A percentile compares a stretch with the other conserved stretches of the same genome.
phyloP scores from a whole-genome alignment of 352 stramenopile genomes.

The Globisporangium barbulae region DNA sequence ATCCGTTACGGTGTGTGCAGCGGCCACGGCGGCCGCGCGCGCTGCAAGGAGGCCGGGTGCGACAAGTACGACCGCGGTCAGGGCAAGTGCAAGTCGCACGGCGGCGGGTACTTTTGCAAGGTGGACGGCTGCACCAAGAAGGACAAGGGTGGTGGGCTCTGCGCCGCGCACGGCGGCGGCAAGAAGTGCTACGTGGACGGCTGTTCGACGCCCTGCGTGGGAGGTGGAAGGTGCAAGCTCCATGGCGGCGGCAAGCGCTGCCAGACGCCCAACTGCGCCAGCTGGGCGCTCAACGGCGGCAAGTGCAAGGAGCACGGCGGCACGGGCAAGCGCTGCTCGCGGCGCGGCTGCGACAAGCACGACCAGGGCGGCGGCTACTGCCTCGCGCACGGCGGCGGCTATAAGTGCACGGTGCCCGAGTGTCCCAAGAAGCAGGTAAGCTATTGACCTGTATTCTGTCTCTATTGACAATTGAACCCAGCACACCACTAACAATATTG shows the following conservation, averaged over 20 bases:
- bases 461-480: background rate
- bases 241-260: constrained; percentile 65
- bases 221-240: constrained; percentile 65
- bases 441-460: background rate
- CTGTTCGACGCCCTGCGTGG: constrained; percentile 65
- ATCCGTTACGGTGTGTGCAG: constrained; percentile 79
- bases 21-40: constrained; percentile 62
- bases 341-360: constrained; percentile 67
- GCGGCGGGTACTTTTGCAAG: constrained; percentile 82
- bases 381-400: constrained; percentile 68
- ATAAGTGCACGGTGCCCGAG: constrained; percentile 58
- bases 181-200: constrained; percentile 80
- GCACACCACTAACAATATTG: background rate
- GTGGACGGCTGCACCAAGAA: constrained; percentile 74
- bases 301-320: constrained; percentile 77
- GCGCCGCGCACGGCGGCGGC: constrained; percentile 70
- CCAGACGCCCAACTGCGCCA: constrained; percentile 39
- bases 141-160: constrained; percentile 79
- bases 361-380: constrained; percentile 78
- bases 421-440: constrained; percentile 83
- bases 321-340: constrained; percentile 63
- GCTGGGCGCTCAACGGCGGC: constrained; percentile 65
- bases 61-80: constrained; percentile 74
- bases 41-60: constrained; percentile 73
- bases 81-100: constrained; percentile 79